Evolutionary conservation across 1,284 basidiomycete species (phyloP).

Genomic region (Rhodotorula sp.): DNA sequence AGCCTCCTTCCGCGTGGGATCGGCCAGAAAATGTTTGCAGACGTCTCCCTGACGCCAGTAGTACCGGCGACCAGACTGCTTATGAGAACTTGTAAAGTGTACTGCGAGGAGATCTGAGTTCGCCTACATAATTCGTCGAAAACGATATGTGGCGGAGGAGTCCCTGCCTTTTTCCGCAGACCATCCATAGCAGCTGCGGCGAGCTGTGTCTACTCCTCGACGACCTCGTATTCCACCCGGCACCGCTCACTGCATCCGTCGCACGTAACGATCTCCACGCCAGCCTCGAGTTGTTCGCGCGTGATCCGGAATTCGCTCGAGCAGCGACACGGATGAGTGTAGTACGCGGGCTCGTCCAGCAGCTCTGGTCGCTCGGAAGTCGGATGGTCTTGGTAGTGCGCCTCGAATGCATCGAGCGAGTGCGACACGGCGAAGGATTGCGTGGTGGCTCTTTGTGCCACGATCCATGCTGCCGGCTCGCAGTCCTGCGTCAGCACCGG

Average conservation of each 20-base stretch:
- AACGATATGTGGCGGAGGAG: not conserved
- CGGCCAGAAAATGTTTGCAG: not conserved
- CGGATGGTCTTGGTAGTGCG: conserved; percentile 23
- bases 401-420: conserved; percentile 32
- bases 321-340: conserved; percentile 51
- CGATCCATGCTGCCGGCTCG: not conserved
- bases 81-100: no score
- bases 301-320: conserved; percentile 49
- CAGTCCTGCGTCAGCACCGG: no score
- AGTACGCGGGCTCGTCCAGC: conserved; percentile 45
- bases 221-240: conserved; percentile 51
- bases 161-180: not conserved
- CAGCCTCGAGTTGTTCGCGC: conserved; percentile 49
- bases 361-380: not conserved
- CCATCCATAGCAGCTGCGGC: not conserved
- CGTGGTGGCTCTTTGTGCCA: conserved; percentile 4
- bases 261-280: conserved; percentile 52
- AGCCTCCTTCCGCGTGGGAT: not conserved
- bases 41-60: not conserved
- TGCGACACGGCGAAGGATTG: conserved; percentile 22
- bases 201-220: conserved; percentile 43
- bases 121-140: not conserved
- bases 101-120: no score
- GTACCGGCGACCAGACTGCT: no score
- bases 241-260: conserved; percentile 53